A percentile compares a stretch with the other conserved stretches of the same genome.
Evolutionary conservation across 495 filamentous ascomycete species (phyloP).

Genomic region (Xylaria sp.): DNA sequence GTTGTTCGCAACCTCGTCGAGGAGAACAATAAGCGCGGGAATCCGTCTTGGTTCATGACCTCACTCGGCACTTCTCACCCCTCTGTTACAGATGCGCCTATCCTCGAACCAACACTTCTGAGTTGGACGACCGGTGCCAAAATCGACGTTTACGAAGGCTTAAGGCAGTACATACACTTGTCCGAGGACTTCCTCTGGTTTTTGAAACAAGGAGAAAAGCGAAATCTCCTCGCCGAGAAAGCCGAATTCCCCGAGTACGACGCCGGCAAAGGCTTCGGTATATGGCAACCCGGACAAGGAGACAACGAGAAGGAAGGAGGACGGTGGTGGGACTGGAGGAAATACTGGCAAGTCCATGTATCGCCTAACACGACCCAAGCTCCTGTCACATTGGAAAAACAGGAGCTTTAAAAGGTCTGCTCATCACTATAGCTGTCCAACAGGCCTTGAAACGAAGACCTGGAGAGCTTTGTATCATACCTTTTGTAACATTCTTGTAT

Average conservation of each 20-base stretch:
- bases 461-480: not conserved
- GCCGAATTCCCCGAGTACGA: slow-evolving; percentile 49
- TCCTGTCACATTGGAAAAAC: not conserved
- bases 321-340: slow-evolving; percentile 47
- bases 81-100: slow-evolving; percentile 60
- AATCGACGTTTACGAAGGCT: slow-evolving; percentile 48
- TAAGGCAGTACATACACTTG: slow-evolving; percentile 54
- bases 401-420: not conserved
- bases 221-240: slow-evolving; percentile 45
- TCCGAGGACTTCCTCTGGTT: slow-evolving; percentile 54
- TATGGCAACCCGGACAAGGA: slow-evolving; percentile 47
- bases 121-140: slow-evolving; percentile 57
- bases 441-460: not conserved
- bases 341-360: slow-evolving; percentile 52
- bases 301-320: slow-evolving; percentile 36
- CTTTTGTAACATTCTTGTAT: slow-evolving; percentile 9
- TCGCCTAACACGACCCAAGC: slow-evolving; percentile 30
- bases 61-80: slow-evolving; percentile 58
- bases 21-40: slow-evolving; percentile 43
- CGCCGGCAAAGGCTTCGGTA: slow-evolving; percentile 41
- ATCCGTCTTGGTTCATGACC: slow-evolving; percentile 60
- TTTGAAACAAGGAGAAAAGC: slow-evolving; percentile 41
- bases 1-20: slow-evolving; percentile 55
- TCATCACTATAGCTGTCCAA: not conserved
- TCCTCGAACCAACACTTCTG: slow-evolving; percentile 56